Evolutionary conservation across 345 rosid species (phyloP).

Genomic region (Draba incana): DNA sequence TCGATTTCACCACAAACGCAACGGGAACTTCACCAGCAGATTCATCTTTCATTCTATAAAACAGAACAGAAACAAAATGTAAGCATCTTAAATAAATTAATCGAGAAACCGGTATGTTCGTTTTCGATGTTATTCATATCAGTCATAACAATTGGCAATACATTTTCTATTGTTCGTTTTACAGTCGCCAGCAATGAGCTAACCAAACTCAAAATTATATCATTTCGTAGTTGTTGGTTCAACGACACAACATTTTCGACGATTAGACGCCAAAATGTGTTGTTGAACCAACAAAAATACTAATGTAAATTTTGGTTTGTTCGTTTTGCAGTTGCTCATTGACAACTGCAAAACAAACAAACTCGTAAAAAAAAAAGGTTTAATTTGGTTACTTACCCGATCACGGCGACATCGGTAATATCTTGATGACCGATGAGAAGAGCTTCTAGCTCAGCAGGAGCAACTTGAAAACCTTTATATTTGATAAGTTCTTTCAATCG

Average conservation of each 20-base stretch:
- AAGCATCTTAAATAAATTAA: not conserved
- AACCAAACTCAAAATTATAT: not conserved
- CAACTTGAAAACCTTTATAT: conserved; percentile 76
- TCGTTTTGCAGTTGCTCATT: too few species aligned
- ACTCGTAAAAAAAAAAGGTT: too few species aligned
- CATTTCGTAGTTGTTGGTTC: not conserved
- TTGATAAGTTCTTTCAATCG: conserved; percentile 74
- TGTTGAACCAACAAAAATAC: not conserved
- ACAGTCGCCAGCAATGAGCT: too few species aligned
- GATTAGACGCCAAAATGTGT: not conserved
- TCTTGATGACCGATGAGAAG: conserved; percentile 55
- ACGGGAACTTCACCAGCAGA: conserved; percentile 75
- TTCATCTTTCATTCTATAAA: conserved; percentile 66
- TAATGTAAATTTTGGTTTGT: not conserved
- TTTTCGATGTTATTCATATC: too few species aligned
- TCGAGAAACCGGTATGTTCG: too few species aligned
- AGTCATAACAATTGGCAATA: too few species aligned
- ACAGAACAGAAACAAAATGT: not conserved
- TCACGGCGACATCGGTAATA: conserved; percentile 66
- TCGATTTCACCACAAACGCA: conserved; percentile 65
- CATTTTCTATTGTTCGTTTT: too few species aligned
- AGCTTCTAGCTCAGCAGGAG: conserved; percentile 78
- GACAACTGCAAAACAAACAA: not conserved
- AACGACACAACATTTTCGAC: not conserved
- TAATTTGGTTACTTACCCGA: conserved; percentile 51